These are phyloP conservation scores for Polychaeton citri DNA, from an alignment of 2,329 filamentous ascomycete genomes.

Conservation along the genomic window DNA sequence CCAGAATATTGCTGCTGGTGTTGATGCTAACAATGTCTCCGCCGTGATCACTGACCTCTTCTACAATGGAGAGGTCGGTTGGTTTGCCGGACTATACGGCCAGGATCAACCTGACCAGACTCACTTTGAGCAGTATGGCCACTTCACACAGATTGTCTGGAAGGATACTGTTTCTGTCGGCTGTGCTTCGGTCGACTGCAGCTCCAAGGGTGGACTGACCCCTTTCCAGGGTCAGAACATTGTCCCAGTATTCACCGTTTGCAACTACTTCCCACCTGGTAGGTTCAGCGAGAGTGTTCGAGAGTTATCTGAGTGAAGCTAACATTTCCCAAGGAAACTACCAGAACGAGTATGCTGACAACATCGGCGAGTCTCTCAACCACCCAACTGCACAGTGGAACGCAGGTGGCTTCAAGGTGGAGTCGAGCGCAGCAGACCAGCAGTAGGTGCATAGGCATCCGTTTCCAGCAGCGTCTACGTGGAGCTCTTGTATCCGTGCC, in stretches of 20 bases:
- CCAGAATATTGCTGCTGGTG: conserved; percentile 77
- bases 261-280: conserved; percentile 73
- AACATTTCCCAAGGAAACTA: conserved; percentile 36
- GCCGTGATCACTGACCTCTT: conserved; percentile 66
- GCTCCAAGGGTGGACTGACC: conserved; percentile 34
- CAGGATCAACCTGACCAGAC: conserved; percentile 43
- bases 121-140: conserved; percentile 55
- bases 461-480: too few species aligned
- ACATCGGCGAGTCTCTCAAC: conserved; percentile 34
- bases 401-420: conserved; percentile 3
- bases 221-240: conserved; percentile 27
- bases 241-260: conserved; percentile 62
- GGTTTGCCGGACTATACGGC: conserved; percentile 39
- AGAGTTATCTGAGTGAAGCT: background rate
- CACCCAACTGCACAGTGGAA: conserved; percentile 23
- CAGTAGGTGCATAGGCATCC: background rate
- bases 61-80: conserved; percentile 70
- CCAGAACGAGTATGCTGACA: conserved; percentile 37
- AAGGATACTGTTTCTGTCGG: conserved; percentile 47
- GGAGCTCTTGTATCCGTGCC: too few species aligned
- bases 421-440: background rate
- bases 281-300: conserved; percentile 22
- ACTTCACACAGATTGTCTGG: conserved; percentile 69
- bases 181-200: conserved; percentile 47
- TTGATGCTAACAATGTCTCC: conserved; percentile 43